Evolutionary conservation across 169 alveolate genomes (phyloP).

Genomic region (Cryptosporidium meleagridis): DNA sequence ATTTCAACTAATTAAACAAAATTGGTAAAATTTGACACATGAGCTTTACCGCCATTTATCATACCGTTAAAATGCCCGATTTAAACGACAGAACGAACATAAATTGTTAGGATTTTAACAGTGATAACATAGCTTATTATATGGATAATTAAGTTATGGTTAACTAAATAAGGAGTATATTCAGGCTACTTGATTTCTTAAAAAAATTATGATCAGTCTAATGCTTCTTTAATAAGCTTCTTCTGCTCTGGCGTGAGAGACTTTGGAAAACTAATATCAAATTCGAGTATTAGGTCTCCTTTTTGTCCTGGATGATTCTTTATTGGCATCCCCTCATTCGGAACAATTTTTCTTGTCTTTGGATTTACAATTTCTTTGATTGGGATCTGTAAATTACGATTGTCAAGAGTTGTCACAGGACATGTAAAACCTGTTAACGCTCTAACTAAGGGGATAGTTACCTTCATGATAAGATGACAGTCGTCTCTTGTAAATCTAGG

Average conservation of each 20-base stretch:
- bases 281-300: constrained; percentile 86
- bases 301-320: constrained; percentile 82
- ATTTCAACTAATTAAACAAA: background rate
- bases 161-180: background rate
- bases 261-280: constrained; percentile 86
- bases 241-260: constrained; percentile 84
- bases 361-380: constrained; percentile 86
- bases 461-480: constrained; percentile 84
- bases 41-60: background rate
- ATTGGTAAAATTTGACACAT: background rate
- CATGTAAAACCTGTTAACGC: constrained; percentile 88
- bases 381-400: constrained; percentile 84
- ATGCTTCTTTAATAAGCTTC: constrained; percentile 78
- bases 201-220: constrained; percentile 15
- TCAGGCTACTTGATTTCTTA: background rate
- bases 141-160: background rate
- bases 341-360: constrained; percentile 81
- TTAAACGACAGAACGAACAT: too few relatives aligned
- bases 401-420: constrained; percentile 85
- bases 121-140: background rate
- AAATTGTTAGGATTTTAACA: background rate
- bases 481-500: constrained; percentile 84
- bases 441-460: constrained; percentile 86
- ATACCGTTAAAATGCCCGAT: background rate
- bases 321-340: constrained; percentile 87